These are phyloP conservation scores for Lasiodiplodia sp. DNA, from an alignment of 2,329 filamentous ascomycete species.

Conservation along the genomic window DNA sequence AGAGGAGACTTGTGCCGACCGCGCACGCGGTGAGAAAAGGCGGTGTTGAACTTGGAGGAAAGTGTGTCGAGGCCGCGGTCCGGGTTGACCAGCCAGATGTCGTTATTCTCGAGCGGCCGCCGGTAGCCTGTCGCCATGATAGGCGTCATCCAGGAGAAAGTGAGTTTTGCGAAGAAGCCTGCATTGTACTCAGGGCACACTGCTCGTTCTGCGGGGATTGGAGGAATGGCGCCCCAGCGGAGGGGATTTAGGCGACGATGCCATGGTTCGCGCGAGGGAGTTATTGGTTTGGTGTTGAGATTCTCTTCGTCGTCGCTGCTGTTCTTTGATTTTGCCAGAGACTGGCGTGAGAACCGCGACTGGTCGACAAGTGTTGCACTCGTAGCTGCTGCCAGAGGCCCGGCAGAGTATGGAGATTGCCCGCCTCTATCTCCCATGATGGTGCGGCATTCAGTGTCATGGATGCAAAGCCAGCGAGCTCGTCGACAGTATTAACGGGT, in stretches of 20 bases:
- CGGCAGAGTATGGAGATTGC: neutral
- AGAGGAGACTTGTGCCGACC: conserved; percentile 76
- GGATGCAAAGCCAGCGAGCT: neutral
- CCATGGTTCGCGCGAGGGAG: conserved; percentile 52
- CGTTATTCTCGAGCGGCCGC: conserved; percentile 79
- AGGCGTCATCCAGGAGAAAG: conserved; percentile 89
- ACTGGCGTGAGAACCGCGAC: neutral
- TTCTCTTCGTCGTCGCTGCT: conserved; percentile 38
- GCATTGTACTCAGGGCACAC: conserved; percentile 76
- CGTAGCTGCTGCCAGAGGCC: conserved; percentile 31
- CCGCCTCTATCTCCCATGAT: neutral
- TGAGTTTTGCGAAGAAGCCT: conserved; percentile 74
- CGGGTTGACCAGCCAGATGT: conserved; percentile 90
- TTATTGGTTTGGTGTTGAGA: conserved; percentile 1
- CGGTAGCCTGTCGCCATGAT: conserved; percentile 84
- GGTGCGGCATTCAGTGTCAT: neutral
- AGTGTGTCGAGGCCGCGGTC: conserved; percentile 74
- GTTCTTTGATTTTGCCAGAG: neutral
- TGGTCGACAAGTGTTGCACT: conserved; percentile 36
- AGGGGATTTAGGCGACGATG: conserved; percentile 62
- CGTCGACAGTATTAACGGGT: neutral
- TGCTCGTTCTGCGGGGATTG: conserved; percentile 60
- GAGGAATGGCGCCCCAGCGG: conserved; percentile 58
- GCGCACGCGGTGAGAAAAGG: conserved; percentile 72
- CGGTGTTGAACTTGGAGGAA: conserved; percentile 68